These are phyloP conservation scores for Diaporthe capsici DNA, from an alignment of 2,329 filamentous ascomycete species.

Conservation along the genomic window DNA sequence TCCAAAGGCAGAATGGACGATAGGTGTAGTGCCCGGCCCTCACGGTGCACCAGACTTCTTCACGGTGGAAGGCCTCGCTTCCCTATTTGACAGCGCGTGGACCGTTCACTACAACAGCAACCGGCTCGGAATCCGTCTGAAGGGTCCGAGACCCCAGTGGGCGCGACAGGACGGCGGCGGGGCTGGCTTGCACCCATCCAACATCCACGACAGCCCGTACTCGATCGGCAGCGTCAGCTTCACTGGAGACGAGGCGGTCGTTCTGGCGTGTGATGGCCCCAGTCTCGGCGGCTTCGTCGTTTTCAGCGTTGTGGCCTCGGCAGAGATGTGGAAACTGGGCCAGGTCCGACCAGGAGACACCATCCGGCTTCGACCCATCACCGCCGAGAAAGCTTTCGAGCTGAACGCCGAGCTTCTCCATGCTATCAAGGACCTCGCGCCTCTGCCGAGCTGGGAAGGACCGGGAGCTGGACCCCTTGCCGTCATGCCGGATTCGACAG, in stretches of 20 bases:
- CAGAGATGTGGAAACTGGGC: constrained; percentile 18
- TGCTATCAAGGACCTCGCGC: neutral
- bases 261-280: neutral
- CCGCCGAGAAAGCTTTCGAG: neutral
- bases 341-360: constrained; percentile 1
- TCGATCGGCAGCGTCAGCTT: constrained; percentile 17
- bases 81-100: neutral
- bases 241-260: neutral
- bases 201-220: constrained; percentile 18
- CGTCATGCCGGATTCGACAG: neutral
- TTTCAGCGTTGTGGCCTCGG: neutral
- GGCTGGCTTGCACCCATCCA: constrained; percentile 12
- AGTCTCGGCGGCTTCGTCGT: constrained; percentile 12
- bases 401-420: neutral
- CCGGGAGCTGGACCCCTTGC: neutral
- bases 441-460: neutral
- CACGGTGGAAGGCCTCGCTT: neutral
- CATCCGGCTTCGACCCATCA: neutral
- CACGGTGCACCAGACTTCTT: constrained; percentile 1
- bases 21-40: neutral
- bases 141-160: constrained; percentile 1
- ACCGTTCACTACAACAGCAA: constrained; percentile 19
- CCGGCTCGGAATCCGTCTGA: neutral
- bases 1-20: neutral
- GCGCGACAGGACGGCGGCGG: neutral